A percentile compares a stretch with the other conserved stretches of the same genome.
phyloP scores from a whole-genome alignment of 768 basidiomycete genomes.

The Pilatotrama ljubarskyi region DNA sequence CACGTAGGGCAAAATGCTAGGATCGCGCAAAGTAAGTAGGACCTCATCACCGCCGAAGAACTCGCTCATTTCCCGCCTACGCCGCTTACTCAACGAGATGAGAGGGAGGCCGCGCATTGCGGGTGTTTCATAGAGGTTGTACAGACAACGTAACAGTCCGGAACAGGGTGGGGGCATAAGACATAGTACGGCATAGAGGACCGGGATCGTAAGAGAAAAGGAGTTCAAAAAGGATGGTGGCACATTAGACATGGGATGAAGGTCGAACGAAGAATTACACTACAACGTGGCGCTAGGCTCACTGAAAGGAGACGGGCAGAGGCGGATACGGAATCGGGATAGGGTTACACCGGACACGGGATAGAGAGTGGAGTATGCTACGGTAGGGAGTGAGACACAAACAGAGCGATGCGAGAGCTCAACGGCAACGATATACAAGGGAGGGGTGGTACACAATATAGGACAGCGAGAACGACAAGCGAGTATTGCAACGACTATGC shows the following conservation, averaged over 20 bases:
- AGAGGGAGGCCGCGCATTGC: too few relatives aligned
- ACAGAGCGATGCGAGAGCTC: neutral
- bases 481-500: neutral
- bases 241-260: neutral
- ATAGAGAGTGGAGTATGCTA: neutral
- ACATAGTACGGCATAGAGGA: neutral
- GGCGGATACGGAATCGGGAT: neutral
- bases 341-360: neutral
- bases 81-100: too few relatives aligned
- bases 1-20: too few relatives aligned
- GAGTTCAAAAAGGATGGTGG: neutral
- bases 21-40: too few relatives aligned
- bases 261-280: neutral
- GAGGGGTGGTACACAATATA: neutral
- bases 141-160: neutral
- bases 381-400: neutral
- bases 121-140: too few relatives aligned
- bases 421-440: neutral
- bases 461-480: conserved; percentile 4
- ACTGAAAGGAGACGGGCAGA: neutral
- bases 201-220: neutral
- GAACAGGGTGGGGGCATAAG: neutral
- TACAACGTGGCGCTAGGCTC: too few relatives aligned
- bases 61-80: too few relatives aligned
- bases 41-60: too few relatives aligned